phyloP scores from a whole-genome alignment of 2,329 filamentous ascomycete species.

The Hypoxylon sp. region DNA sequence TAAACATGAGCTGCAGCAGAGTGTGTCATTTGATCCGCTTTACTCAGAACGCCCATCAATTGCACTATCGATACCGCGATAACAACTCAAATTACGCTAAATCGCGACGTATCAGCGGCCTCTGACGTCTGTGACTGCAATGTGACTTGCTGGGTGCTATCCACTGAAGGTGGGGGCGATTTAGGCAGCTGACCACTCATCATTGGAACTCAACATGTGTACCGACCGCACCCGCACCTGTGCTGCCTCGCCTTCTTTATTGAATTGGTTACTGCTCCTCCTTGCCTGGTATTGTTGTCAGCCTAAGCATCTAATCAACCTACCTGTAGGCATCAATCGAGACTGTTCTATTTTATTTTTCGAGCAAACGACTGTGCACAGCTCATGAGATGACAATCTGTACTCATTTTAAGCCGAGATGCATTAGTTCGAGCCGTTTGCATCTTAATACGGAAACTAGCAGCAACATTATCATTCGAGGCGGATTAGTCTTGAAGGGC shows the following conservation, averaged over 20 bases:
- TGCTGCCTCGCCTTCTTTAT: slow-evolving; percentile 11
- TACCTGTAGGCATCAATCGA: slow-evolving; percentile 22
- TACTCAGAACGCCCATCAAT: slow-evolving; percentile 41
- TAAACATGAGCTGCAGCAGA: slow-evolving; percentile 36
- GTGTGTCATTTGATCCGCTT: slow-evolving; percentile 48
- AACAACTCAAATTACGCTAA: slow-evolving; percentile 34
- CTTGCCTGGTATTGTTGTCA: neutral
- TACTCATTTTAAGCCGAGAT: slow-evolving; percentile 2
- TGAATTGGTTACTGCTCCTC: slow-evolving; percentile 6
- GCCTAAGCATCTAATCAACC: slow-evolving; percentile 9
- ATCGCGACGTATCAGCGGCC: slow-evolving; percentile 30
- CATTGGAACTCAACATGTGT: slow-evolving; percentile 27
- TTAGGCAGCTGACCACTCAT: slow-evolving; percentile 45
- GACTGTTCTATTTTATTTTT: neutral
- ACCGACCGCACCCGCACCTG: neutral
- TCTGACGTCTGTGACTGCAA: slow-evolving; percentile 29
- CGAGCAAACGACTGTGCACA: slow-evolving; percentile 1
- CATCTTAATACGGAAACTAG: neutral
- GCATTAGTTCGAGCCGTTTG: neutral
- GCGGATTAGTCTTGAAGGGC: neutral
- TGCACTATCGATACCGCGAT: slow-evolving; percentile 44
- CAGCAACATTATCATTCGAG: neutral
- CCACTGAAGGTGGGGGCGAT: slow-evolving; percentile 36
- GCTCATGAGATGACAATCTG: slow-evolving; percentile 1
- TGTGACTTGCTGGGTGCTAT: slow-evolving; percentile 32